Percentiles rank a stretch among this genome's conserved stretches.
phyloP scores from a whole-genome alignment of 345 rosid genomes.

The Durio zibethinus region DNA sequence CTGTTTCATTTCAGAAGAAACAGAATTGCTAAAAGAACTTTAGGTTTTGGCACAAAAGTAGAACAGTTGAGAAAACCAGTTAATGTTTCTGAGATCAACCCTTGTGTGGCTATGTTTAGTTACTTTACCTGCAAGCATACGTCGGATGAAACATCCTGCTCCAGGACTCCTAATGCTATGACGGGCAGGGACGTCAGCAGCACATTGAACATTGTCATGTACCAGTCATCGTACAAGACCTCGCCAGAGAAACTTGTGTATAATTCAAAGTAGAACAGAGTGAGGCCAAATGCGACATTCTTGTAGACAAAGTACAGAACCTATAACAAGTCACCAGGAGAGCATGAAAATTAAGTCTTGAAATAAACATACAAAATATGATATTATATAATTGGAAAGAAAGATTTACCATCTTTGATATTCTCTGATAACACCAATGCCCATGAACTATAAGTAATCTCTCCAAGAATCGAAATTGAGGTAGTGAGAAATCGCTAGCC shows the following conservation, averaged over 20 bases:
- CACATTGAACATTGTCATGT: slow-evolving; percentile 66
- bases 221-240: slow-evolving; percentile 65
- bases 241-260: slow-evolving; percentile 71
- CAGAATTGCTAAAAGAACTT: background rate
- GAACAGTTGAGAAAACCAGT: background rate
- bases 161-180: slow-evolving; percentile 67
- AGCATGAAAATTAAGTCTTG: background rate
- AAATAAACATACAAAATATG: background rate
- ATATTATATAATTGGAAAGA: background rate
- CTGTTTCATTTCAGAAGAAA: slow-evolving; percentile 29
- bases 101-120: too few relatives aligned
- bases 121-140: slow-evolving; percentile 64
- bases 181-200: slow-evolving; percentile 74
- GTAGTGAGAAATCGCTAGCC: slow-evolving; percentile 81
- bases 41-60: background rate
- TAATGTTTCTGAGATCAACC: background rate
- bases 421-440: slow-evolving; percentile 78
- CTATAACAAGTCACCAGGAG: slow-evolving; percentile 25
- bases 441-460: slow-evolving; percentile 75
- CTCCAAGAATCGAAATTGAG: slow-evolving; percentile 71
- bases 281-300: slow-evolving; percentile 76
- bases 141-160: slow-evolving; percentile 76
- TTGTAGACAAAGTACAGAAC: slow-evolving; percentile 74
- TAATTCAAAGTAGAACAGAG: slow-evolving; percentile 69
- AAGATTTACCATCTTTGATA: slow-evolving; percentile 65